Base-by-base conservation (phyloP, 2,329 filamentous ascomycete genomes). In the Exophiala sideris region DNA sequence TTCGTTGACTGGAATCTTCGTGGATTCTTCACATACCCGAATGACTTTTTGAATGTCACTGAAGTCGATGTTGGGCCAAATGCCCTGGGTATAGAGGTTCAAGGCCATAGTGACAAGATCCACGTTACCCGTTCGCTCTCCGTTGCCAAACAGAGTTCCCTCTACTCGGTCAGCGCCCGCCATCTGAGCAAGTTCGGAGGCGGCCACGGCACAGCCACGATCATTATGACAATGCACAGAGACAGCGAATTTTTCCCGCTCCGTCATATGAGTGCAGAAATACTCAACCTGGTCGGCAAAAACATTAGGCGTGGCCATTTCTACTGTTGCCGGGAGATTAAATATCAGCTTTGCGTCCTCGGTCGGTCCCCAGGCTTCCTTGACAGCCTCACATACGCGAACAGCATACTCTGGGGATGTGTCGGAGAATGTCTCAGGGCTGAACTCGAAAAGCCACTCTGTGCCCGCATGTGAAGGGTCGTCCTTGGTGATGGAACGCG, bases 281-380 rank as follows among this genome's bases (percentile, higher is more conserved):
- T 89, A 95, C 71, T 99, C 94, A 59, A 99, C 89, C 75, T 95
- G 88, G 68, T 99, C 94, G 46, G 94, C 94, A 70, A 94, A 99
- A 45, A 96, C 82, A 69, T 99, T 99, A 33, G 91, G 91, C 1
- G 94, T 96, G 0, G 89, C 76, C 85, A 96, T 86, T 75, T 99
- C 94, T 34, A 97, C 92, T 0, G 94, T 99, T 1, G 94, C 92
- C 0, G 94, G 92, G 48, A 99, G 80, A 76, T 97, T 97, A 80
- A 99, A 94, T 69, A 99, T 95, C 71, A 99, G 89, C 45, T 87
- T 89, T 64, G 84, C 86, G n/a, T 61, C 61, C 36, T 78, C 83
- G 0, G 82, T 84, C 1, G 94, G 92, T 59, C 80, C 91, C 94
- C 94, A 99, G 1, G 91, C 94, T 5, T 79, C 86, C 80, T 96